Conservation (phyloP, 148 eudicot species). For the Amaranthus palmeri region DNA sequence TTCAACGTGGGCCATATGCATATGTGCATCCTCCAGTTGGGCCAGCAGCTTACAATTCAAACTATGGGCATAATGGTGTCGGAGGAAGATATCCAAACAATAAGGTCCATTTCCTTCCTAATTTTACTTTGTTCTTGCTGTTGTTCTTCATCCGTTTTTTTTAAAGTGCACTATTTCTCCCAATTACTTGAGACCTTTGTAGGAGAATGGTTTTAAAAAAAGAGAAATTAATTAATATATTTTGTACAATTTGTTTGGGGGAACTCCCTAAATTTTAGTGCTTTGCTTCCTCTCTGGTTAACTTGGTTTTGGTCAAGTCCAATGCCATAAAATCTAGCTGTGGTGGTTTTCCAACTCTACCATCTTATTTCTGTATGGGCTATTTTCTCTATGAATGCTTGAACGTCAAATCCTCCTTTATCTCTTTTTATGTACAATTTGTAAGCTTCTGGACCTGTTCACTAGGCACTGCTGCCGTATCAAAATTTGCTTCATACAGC, state of each 20-base stretch:
- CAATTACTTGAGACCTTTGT: no score
- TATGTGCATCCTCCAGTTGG: constrained; percentile 49
- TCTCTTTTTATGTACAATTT: not conserved
- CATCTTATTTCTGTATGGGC: not conserved
- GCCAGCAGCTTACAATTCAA: constrained; percentile 50
- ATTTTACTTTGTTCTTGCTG: not conserved
- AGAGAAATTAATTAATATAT: not conserved
- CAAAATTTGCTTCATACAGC: not conserved
- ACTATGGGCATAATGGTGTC: constrained; percentile 72
- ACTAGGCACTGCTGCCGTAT: not conserved
- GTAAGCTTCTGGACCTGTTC: not conserved
- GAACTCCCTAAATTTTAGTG: not conserved
- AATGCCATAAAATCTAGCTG: not conserved
- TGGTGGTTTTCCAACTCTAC: not conserved
- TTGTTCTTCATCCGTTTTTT: not conserved
- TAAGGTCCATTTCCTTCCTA: constrained; percentile 52
- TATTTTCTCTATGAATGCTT: not conserved
- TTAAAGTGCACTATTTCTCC: no score
- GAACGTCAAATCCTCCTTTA: not conserved
- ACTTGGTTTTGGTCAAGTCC: not conserved
- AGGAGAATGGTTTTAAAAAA: no score
- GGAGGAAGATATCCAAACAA: constrained; percentile 61
- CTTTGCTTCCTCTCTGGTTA: not conserved
- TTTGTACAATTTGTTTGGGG: constrained; percentile 2
- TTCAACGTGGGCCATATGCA: constrained; percentile 40